Conservation (phyloP, 805 yeast species). For the Dipodascus albidus region DNA sequence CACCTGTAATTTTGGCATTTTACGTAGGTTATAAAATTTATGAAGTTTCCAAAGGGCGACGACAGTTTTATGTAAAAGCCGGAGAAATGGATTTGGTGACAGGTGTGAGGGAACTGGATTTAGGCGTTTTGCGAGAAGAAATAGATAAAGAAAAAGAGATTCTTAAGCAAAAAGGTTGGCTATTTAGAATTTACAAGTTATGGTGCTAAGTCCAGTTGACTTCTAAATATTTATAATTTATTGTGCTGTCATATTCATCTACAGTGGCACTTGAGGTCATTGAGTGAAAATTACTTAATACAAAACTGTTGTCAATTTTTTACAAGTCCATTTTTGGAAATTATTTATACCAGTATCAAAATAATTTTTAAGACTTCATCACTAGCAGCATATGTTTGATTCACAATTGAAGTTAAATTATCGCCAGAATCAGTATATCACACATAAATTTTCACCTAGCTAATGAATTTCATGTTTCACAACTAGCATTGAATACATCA, state of each 20-base stretch:
- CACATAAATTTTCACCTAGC: too few relatives aligned
- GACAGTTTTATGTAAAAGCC: slow-evolving; percentile 33
- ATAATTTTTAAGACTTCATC: too few relatives aligned
- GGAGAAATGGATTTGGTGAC: slow-evolving; percentile 48
- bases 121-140: slow-evolving; percentile 41
- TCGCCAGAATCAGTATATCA: too few relatives aligned
- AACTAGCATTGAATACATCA: too few relatives aligned
- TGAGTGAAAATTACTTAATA: too few relatives aligned
- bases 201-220: too few relatives aligned
- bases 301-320: not conserved
- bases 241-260: too few relatives aligned
- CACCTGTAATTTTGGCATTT: slow-evolving; percentile 29
- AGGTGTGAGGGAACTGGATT: slow-evolving; percentile 48
- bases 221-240: too few relatives aligned
- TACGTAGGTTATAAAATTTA: slow-evolving; percentile 41
- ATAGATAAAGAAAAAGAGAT: slow-evolving; percentile 40
- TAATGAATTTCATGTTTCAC: too few relatives aligned
- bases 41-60: slow-evolving; percentile 16
- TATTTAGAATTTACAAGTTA: slow-evolving; percentile 31
- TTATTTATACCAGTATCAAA: not conserved
- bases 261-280: too few relatives aligned
- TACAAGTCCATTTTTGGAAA: not conserved
- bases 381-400: too few relatives aligned
- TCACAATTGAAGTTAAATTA: too few relatives aligned
- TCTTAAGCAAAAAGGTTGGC: slow-evolving; percentile 34